Percentiles rank a stretch among this genome's conserved stretches.
Evolutionary conservation across 192 early-diverging fungal species (phyloP).

Genomic region (Coemansia interrupta): DNA sequence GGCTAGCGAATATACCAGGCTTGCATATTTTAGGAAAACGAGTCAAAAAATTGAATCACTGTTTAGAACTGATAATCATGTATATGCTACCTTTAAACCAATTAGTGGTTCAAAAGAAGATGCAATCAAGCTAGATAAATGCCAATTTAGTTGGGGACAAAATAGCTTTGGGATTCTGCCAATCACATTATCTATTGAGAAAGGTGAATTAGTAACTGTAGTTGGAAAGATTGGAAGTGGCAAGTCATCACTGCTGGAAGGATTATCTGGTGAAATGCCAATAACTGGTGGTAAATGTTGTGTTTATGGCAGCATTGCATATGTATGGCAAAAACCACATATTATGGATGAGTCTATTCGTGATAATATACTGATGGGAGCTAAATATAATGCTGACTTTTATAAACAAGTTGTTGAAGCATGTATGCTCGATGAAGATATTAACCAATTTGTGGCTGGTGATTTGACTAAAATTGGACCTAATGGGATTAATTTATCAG

Average conservation of each 20-base stretch:
- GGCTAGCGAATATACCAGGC: too few species aligned
- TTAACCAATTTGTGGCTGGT: conserved; percentile 14
- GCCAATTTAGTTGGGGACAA: conserved; percentile 26
- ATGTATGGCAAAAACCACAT: conserved; percentile 42
- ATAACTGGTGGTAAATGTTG: conserved; percentile 60
- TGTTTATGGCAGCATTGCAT: conserved; percentile 58
- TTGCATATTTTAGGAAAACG: not conserved
- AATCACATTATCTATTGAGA: conserved; percentile 9
- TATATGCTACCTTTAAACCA: not conserved
- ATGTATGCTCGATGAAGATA: conserved; percentile 30
- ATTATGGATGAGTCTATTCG: conserved; percentile 45
- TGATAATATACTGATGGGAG: conserved; percentile 43
- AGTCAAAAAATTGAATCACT: not conserved
- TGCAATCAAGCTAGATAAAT: conserved; percentile 6
- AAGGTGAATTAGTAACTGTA: conserved; percentile 41
- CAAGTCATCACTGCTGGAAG: conserved; percentile 59
- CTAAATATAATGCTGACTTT: conserved; percentile 12
- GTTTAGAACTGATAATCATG: conserved; percentile 9
- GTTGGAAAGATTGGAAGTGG: conserved; percentile 59
- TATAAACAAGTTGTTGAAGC: conserved; percentile 32
- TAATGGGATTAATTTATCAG: conserved; percentile 57
- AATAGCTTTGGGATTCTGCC: conserved; percentile 19
- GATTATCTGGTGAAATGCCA: conserved; percentile 74
- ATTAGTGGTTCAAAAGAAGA: conserved; percentile 6
- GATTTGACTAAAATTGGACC: conserved; percentile 59